Percentiles rank a stretch among this genome's conserved stretches.
Evolutionary conservation across 1,284 basidiomycete species (phyloP).

Genomic region (Malassezia arunalokei): DNA sequence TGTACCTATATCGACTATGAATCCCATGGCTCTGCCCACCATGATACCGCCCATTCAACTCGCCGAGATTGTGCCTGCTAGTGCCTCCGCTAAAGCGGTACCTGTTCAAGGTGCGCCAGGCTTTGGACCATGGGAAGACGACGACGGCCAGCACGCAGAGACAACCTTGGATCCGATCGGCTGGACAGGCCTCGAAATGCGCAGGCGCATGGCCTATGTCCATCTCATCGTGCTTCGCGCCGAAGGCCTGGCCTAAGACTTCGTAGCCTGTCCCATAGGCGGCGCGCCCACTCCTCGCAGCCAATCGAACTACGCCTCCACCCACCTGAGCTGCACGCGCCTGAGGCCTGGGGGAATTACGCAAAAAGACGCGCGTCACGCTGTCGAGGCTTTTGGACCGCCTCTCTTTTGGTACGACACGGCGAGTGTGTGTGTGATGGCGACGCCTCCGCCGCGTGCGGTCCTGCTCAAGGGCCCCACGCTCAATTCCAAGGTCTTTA

Average conservation of each 20-base stretch:
- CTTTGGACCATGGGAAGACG: constrained; percentile 9
- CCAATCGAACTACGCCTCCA: too few species aligned
- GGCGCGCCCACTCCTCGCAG: too few species aligned
- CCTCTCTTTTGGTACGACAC: too few species aligned
- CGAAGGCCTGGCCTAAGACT: constrained; percentile 10
- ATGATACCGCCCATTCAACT: constrained; percentile 8
- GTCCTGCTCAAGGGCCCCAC: constrained; percentile 38
- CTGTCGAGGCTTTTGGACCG: too few species aligned
- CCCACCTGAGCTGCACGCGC: too few species aligned
- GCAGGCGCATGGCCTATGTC: constrained; percentile 15
- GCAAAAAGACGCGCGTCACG: too few species aligned
- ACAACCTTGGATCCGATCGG: background rate
- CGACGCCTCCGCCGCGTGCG: constrained; percentile 12
- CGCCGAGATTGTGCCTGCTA: constrained; percentile 11
- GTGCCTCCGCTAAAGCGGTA: background rate
- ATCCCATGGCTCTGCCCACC: constrained; percentile 2
- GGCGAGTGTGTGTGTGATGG: too few species aligned
- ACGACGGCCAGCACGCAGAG: background rate
- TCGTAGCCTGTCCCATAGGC: background rate
- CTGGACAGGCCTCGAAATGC: constrained; percentile 9
- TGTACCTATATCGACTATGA: background rate
- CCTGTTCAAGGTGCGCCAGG: background rate
- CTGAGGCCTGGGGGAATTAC: too few species aligned
- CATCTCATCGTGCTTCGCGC: constrained; percentile 13
- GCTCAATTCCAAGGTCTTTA: constrained; percentile 32